Conservation (phyloP, 441 rosid genomes). For the Theobroma grandiflorum region DNA sequence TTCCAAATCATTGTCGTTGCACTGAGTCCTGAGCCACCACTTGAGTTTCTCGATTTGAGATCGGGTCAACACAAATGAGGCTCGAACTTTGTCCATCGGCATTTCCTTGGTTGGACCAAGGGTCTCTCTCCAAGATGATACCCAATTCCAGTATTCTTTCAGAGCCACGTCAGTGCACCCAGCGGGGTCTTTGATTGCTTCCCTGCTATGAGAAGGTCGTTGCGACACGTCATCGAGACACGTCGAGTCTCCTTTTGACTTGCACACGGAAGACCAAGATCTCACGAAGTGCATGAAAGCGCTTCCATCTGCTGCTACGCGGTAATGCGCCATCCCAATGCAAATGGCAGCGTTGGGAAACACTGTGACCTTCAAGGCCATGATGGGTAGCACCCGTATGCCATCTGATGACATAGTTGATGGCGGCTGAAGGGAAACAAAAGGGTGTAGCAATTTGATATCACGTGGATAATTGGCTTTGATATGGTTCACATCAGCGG, state of each 20-base stretch:
- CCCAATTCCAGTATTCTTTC: slow-evolving; percentile 16
- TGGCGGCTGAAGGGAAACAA: slow-evolving; percentile 32
- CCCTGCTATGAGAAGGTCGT: slow-evolving; percentile 43
- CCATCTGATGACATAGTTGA: background rate
- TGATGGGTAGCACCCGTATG: slow-evolving; percentile 23
- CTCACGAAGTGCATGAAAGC: slow-evolving; percentile 58
- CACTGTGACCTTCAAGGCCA: slow-evolving; percentile 54
- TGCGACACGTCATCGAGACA: slow-evolving; percentile 29
- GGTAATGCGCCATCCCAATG: slow-evolving; percentile 45
- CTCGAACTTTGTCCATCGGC: slow-evolving; percentile 39
- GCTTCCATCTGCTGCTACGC: slow-evolving; percentile 63
- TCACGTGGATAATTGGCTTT: slow-evolving; percentile 23
- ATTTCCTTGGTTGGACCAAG: slow-evolving; percentile 10
- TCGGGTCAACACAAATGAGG: slow-evolving; percentile 42
- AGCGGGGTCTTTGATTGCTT: slow-evolving; percentile 46
- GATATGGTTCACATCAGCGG: slow-evolving; percentile 31
- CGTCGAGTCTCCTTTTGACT: slow-evolving; percentile 22
- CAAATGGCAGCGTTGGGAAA: slow-evolving; percentile 59
- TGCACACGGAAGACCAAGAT: slow-evolving; percentile 56
- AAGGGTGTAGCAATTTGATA: slow-evolving; percentile 32
- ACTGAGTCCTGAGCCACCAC: slow-evolving; percentile 25
- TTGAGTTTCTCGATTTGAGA: slow-evolving; percentile 38
- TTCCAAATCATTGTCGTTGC: background rate
- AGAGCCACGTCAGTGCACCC: slow-evolving; percentile 27
- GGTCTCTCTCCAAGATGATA: slow-evolving; percentile 11